These are phyloP conservation scores for Ophiostoma pallidulum DNA, from an alignment of 2,329 filamentous ascomycete genomes.

Conservation along the genomic window DNA sequence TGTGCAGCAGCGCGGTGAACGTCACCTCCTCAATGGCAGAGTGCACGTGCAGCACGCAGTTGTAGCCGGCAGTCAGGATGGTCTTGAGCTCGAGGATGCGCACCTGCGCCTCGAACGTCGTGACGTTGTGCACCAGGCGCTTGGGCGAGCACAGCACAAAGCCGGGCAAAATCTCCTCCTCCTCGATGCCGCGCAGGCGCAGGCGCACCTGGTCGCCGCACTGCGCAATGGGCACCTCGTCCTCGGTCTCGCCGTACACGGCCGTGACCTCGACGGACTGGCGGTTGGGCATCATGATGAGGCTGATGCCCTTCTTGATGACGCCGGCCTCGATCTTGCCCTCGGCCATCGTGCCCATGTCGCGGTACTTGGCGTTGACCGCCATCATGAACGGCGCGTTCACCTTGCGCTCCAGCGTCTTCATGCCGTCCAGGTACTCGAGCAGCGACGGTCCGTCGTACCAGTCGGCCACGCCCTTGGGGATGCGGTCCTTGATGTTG, in stretches of 20 bases:
- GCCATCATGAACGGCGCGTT: constrained; percentile 99
- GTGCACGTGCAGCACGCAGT: constrained; percentile 95
- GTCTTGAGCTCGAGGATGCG: constrained; percentile 88
- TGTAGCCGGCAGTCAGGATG: constrained; percentile 90
- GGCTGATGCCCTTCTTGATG: constrained; percentile 75
- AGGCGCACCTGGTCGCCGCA: constrained; percentile 93
- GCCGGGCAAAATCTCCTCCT: constrained; percentile 91
- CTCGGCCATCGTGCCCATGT: constrained; percentile 95
- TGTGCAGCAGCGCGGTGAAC: constrained; percentile 79
- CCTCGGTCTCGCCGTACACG: constrained; percentile 91
- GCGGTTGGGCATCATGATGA: constrained; percentile 94
- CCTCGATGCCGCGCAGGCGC: constrained; percentile 87
- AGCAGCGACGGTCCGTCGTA: constrained; percentile 83
- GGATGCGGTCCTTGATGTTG: constrained; percentile 82
- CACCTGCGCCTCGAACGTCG: constrained; percentile 90
- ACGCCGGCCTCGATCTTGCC: constrained; percentile 95
- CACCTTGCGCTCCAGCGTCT: constrained; percentile 81
- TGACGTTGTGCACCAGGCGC: constrained; percentile 83
- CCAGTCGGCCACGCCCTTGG: constrained; percentile 69
- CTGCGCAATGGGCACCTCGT: constrained; percentile 71
- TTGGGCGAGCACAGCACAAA: constrained; percentile 95
- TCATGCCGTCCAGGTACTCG: constrained; percentile 69
- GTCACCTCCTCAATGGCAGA: constrained; percentile 97
- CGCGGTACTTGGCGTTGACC: constrained; percentile 84
- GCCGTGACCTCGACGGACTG: constrained; percentile 72